phyloP scores from a whole-genome alignment of 768 basidiomycete species.

The Phanerochaete carnosa region DNA sequence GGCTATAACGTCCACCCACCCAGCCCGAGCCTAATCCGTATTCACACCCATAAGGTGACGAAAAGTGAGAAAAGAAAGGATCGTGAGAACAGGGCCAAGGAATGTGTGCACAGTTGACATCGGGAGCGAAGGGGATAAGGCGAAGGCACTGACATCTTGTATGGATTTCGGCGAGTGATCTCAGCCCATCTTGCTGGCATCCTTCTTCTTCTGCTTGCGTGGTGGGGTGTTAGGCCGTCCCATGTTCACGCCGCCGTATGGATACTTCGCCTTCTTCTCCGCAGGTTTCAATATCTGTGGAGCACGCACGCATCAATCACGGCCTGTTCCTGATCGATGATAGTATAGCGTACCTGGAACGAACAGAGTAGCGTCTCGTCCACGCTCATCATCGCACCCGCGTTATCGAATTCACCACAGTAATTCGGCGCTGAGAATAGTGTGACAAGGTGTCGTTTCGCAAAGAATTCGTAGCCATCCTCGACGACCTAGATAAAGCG shows the following conservation, averaged over 20 bases:
- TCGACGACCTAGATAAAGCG: slow-evolving; percentile 75
- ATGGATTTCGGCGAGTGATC: background rate
- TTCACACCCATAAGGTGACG: slow-evolving; percentile 4
- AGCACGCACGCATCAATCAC: background rate
- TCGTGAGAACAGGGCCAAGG: slow-evolving; percentile 4
- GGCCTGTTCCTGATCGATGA: background rate
- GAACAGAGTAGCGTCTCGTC: slow-evolving; percentile 97
- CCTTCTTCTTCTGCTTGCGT: slow-evolving; percentile 97
- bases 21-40: background rate
- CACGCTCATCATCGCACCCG: slow-evolving; percentile 99
- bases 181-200: slow-evolving; percentile 55
- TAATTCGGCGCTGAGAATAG: slow-evolving; percentile 96
- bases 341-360: slow-evolving; percentile 70
- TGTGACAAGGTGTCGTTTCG: slow-evolving; percentile 95
- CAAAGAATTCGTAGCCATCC: slow-evolving; percentile 99
- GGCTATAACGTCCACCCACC: background rate
- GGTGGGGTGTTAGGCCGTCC: slow-evolving; percentile 91
- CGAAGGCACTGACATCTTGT: slow-evolving; percentile 22
- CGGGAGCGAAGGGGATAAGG: slow-evolving; percentile 8
- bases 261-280: slow-evolving; percentile 96
- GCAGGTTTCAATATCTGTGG: slow-evolving; percentile 94
- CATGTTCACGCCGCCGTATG: slow-evolving; percentile 84
- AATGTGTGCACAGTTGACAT: slow-evolving; percentile 8
- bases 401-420: slow-evolving; percentile 97
- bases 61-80: slow-evolving; percentile 1